These are phyloP conservation scores for Boletus pseudopeckii DNA, from an alignment of 768 basidiomycete genomes.

Conservation along the genomic window DNA sequence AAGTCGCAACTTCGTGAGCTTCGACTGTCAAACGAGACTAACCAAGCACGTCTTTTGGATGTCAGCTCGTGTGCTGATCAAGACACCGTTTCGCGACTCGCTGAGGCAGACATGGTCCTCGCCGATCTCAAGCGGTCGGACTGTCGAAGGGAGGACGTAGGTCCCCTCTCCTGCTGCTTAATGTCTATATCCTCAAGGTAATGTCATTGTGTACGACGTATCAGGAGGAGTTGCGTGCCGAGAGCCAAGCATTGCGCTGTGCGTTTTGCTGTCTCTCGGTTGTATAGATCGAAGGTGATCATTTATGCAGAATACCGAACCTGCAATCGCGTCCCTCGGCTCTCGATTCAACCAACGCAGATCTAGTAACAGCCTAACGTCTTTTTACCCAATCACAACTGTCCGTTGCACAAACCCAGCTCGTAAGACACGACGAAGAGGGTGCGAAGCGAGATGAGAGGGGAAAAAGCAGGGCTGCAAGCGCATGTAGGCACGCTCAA, in stretches of 20 bases:
- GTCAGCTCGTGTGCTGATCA: conserved; percentile 93
- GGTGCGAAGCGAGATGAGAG: conserved; percentile 14
- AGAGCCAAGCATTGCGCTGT: conserved; percentile 87
- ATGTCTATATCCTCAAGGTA: background rate
- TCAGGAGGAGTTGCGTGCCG: conserved; percentile 89
- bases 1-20: conserved; percentile 89
- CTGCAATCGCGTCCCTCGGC: conserved; percentile 73
- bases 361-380: conserved; percentile 14
- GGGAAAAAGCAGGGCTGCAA: conserved; percentile 35
- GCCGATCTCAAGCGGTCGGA: conserved; percentile 95
- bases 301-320: conserved; percentile 11
- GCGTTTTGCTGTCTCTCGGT: conserved; percentile 17
- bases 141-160: conserved; percentile 92
- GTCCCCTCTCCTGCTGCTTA: conserved; percentile 15
- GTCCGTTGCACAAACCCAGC: conserved; percentile 14
- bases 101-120: conserved; percentile 92
- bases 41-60: conserved; percentile 88
- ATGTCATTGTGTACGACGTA: background rate
- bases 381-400: conserved; percentile 19
- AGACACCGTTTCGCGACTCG: conserved; percentile 86
- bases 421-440: conserved; percentile 17
- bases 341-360: conserved; percentile 54
- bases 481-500: conserved; percentile 68
- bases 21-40: conserved; percentile 86
- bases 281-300: background rate